Conservation (phyloP, 257 asterid species). For the Ophiorrhiza pumila region DNA sequence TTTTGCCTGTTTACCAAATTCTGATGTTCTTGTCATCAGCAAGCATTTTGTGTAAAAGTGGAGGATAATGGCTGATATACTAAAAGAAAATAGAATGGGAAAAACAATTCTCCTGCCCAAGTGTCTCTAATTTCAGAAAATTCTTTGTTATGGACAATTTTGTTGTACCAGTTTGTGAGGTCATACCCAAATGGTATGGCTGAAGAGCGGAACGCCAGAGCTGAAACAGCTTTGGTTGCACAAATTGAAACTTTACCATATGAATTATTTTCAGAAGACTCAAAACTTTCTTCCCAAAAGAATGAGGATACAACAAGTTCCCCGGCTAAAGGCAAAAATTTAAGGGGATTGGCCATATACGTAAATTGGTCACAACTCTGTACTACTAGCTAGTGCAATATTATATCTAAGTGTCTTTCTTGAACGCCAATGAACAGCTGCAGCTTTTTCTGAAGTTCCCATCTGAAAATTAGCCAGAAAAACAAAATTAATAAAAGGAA, state of each 20-base stretch:
- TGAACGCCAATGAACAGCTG: conserved; percentile 94
- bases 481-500: neutral
- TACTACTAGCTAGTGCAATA: neutral
- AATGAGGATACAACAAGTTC: neutral
- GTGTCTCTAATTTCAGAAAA: neutral
- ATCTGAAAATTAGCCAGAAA: conserved; percentile 44
- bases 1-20: too few relatives aligned
- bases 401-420: conserved; percentile 30
- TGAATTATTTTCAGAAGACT: neutral
- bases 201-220: too few relatives aligned
- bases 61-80: too few relatives aligned
- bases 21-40: too few relatives aligned
- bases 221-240: neutral
- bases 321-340: conserved; percentile 32
- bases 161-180: too few relatives aligned
- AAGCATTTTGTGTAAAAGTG: too few relatives aligned
- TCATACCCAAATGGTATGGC: neutral
- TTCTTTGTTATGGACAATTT: neutral
- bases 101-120: too few relatives aligned
- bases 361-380: conserved; percentile 16
- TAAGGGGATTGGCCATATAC: conserved; percentile 7
- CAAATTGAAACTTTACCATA: neutral
- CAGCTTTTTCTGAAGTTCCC: conserved; percentile 88
- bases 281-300: neutral
- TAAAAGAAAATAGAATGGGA: too few relatives aligned